Base-by-base conservation (phyloP, 2,329 filamentous ascomycete species). In the Fusarium marasasianum region DNA sequence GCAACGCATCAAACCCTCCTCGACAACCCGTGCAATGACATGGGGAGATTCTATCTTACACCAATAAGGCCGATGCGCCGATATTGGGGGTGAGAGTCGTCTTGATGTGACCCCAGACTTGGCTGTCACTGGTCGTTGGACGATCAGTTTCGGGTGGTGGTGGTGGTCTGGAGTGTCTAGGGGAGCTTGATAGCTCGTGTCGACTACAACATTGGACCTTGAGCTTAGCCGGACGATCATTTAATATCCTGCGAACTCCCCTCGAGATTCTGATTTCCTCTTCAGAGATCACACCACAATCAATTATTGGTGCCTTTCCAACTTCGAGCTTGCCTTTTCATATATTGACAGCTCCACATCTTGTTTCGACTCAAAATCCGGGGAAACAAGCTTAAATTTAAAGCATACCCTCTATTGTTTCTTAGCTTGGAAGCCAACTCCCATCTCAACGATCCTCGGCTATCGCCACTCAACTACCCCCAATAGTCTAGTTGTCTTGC, bases 311-410 rank as follows among this genome's bases (percentile, higher is more conserved):
- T 69, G 56, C 62, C 45, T 60, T 66, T 58, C 45, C 35, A 60
- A 47, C 60, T 55, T 61, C 37, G 40, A 70, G 59, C 53, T 33
- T 64, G 45, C 33, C 29, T 62, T 68, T 54, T 38, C 44, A 51
- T 44, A 45, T 45, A 45, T 38, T 31, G 41, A 37, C 50, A 62
- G 26, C 59, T 69, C 70, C 62, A 61, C 67, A 44, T 47, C 38
- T 63, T 59, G 45, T 57, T 63, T 57, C 51, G 58, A 55, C 44
- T 56, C 48, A 43, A 45, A 71, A 54, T 57, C 62, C 8, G 71
- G 68, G 64, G 63, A 72, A 74, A 53, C 66, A 76, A 74, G 74
- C 68, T 76, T 67, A 70, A 70, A 67, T 71, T 75, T 67, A 75
- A 53, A 61, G 51, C 58, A 61, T 55, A 55, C 26, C 37, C 53